Base-by-base conservation (phyloP, 768 basidiomycete species). In the Lactarius deliciosus region DNA sequence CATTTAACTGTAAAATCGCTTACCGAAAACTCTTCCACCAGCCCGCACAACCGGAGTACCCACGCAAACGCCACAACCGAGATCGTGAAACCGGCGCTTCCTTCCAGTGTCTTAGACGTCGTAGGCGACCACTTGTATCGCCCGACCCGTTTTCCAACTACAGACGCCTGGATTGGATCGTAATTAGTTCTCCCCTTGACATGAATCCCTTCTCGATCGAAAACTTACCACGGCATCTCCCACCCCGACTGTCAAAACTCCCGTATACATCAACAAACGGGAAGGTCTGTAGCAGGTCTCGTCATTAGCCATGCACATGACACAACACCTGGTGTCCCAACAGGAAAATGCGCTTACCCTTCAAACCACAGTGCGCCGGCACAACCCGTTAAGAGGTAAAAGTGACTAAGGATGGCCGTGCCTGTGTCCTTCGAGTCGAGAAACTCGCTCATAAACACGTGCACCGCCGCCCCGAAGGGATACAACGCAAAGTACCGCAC, bases 401-500 rank as follows among this genome's bases (percentile, higher is more conserved):
- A 99, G 78, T 99, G 97, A 73, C 94, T 96, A 71, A 99, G 77
- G 72, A 99, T 96, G 32, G 95, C 97, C 13, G 96, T 96, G 3
- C 97, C 97, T 59, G 88, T 84, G 77, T 99, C 97, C 78, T 93
- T 92, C 72, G 89, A 84, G 78, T 99, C 97, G 75, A 98, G 80
- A 74, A 99, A 99, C 75, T 99, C 97, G 78, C 91, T 92, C 86
- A 99, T 88, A 77, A 99, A 99, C 63, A 98, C 79, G 77, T 99
- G 97, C 22, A 99, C 86, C 13, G 86, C 81, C 11, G 92, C 96
- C 16, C 95, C 94, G 72, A 98, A 92, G 3, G 97, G 97, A 78
- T 97, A 98, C 58, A 99, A 85, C 43, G 97, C 97, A 77, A 98
- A 99, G 77, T 98, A 99, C 65, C 97, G 92, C 69, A 98, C 86